Percentiles rank a stretch among this genome's conserved stretches.
These are phyloP conservation scores for Buddleja alternifolia DNA, from an alignment of 257 asterid genomes.

Conservation along the genomic window DNA sequence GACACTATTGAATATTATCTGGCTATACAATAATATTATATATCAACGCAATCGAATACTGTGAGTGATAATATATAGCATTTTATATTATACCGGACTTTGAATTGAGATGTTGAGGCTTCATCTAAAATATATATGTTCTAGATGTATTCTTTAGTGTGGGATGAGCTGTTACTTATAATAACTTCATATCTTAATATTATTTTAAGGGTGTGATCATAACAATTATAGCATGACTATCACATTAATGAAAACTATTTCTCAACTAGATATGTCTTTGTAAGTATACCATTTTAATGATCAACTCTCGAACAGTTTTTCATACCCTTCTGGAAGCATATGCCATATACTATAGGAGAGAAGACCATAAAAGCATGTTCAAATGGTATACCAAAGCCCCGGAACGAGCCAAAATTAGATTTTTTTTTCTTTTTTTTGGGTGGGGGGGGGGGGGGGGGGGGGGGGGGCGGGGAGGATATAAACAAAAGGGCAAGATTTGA, in stretches of 20 bases:
- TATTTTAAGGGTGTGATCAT: slow-evolving; percentile 22
- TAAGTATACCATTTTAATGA: slow-evolving; percentile 8
- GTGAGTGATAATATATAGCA: too few species aligned
- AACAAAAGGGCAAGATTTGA: too few species aligned
- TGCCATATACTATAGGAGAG: not conserved
- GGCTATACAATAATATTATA: too few species aligned
- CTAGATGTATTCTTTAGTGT: not conserved
- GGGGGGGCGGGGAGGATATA: too few species aligned
- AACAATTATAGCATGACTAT: slow-evolving; percentile 22
- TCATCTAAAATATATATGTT: not conserved
- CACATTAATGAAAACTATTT: slow-evolving; percentile 38
- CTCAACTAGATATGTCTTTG: slow-evolving; percentile 35
- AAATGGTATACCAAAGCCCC: too few species aligned
- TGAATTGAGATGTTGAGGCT: too few species aligned
- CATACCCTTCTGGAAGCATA: slow-evolving; percentile 36
- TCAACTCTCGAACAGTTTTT: not conserved
- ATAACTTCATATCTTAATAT: slow-evolving; percentile 26
- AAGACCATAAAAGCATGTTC: not conserved
- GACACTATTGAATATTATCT: too few species aligned
- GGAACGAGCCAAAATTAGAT: too few species aligned
- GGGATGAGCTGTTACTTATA: slow-evolving; percentile 39
- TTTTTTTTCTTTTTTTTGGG: too few species aligned
- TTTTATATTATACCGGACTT: too few species aligned
- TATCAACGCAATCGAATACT: too few species aligned
- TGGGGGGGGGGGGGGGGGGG: too few species aligned